A percentile compares a stretch with the other conserved stretches of the same genome.
These are phyloP conservation scores for Syzygium malaccense DNA, from an alignment of 441 rosid species.

Conservation along the genomic window DNA sequence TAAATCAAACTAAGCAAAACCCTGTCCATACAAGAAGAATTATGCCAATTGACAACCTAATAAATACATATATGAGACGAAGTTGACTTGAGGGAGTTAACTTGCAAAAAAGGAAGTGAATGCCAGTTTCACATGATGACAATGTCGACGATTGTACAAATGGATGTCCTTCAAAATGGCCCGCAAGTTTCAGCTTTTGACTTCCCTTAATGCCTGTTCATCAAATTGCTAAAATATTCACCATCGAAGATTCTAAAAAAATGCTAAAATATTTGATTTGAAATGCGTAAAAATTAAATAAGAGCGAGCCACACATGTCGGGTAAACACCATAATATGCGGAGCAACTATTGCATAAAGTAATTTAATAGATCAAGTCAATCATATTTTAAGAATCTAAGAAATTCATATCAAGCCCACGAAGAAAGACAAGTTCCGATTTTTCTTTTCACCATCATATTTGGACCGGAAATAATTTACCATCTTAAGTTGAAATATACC, in stretches of 20 bases:
- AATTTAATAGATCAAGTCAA: background rate
- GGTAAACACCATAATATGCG: background rate
- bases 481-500: background rate
- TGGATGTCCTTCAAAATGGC: background rate
- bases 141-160: background rate
- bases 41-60: background rate
- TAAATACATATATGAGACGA: background rate
- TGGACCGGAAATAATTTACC: background rate
- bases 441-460: background rate
- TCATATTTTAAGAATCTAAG: background rate
- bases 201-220: background rate
- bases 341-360: background rate
- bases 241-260: too few relatives aligned
- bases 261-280: background rate
- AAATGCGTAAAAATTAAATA: background rate
- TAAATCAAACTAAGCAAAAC: too few relatives aligned
- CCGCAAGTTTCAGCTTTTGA: background rate
- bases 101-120: too few relatives aligned
- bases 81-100: too few relatives aligned
- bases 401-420: fast-evolving
- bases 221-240: background rate
- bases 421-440: background rate
- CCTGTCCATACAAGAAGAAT: background rate
- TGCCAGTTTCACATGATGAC: too few relatives aligned
- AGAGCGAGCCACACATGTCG: background rate